Percentiles rank a stretch among this genome's conserved stretches.
Conservation (phyloP, 768 basidiomycete species). For the Suillus plorans region DNA sequence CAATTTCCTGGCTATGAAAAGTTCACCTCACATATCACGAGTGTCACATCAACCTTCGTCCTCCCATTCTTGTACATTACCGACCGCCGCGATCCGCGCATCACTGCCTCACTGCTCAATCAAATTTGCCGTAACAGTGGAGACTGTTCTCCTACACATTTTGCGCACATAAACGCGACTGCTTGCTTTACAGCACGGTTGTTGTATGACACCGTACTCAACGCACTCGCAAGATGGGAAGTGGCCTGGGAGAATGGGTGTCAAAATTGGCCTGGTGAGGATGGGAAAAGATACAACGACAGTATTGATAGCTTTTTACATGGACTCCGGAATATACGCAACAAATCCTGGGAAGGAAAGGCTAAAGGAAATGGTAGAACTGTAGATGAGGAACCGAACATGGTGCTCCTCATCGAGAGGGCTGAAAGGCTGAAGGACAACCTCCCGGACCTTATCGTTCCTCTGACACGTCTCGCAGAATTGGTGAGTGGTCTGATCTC, state of each 20-base stretch:
- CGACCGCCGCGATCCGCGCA: conserved; percentile 50
- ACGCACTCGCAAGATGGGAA: conserved; percentile 55
- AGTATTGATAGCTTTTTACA: conserved; percentile 70
- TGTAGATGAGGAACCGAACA: conserved; percentile 30
- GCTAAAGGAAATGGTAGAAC: conserved; percentile 33
- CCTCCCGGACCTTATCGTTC: conserved; percentile 66
- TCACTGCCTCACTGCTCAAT: conserved; percentile 45
- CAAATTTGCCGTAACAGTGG: conserved; percentile 32
- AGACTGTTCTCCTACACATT: conserved; percentile 30
- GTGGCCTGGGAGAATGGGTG: conserved; percentile 63
- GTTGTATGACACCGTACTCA: conserved; percentile 66
- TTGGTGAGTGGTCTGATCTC: conserved; percentile 44
- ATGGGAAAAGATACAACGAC: conserved; percentile 54
- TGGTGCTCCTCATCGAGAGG: conserved; percentile 66
- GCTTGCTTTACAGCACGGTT: conserved; percentile 62
- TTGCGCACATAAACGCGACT: conserved; percentile 53
- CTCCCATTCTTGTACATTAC: conserved; percentile 71
- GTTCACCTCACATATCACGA: conserved; percentile 23
- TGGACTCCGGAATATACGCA: conserved; percentile 48
- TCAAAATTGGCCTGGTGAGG: conserved; percentile 50
- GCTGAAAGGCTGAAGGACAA: conserved; percentile 64
- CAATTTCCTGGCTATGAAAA: conserved; percentile 24
- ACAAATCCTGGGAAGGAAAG: conserved; percentile 12
- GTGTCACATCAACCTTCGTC: conserved; percentile 37
- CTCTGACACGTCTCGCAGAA: conserved; percentile 69